Percentiles rank a stretch among this genome's conserved stretches.
Conservation (phyloP, 225 moss, liverwort and hornwort species). For the Polytrichum formosum region DNA sequence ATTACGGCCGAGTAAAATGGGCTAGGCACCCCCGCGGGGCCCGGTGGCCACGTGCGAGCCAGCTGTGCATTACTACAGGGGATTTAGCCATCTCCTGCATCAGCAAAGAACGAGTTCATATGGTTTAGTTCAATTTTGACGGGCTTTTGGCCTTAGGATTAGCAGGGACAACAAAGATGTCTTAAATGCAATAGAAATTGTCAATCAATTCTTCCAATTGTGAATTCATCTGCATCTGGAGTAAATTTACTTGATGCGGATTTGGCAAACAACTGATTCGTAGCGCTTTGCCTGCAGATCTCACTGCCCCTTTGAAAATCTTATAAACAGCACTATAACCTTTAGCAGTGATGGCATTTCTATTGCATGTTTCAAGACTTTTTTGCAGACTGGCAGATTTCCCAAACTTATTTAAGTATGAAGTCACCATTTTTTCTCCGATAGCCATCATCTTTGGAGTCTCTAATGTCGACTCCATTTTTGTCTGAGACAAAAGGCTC, state of each 20-base stretch:
- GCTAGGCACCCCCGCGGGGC: no score
- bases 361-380: not conserved
- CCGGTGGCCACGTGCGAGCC: no score
- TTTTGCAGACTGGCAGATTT: not conserved
- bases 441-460: no score
- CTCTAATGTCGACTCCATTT: no score
- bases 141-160: not conserved
- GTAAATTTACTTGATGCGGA: no score
- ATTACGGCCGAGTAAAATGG: no score
- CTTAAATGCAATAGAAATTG: not conserved
- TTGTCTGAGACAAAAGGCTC: not conserved
- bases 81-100: no score
- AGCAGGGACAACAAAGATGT: no score
- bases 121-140: not conserved
- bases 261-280: not conserved
- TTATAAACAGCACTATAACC: not conserved
- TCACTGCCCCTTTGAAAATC: not conserved
- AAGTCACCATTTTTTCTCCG: not conserved
- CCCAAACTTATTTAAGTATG: not conserved
- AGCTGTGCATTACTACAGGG: no score
- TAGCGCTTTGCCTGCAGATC: not conserved
- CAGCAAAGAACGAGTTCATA: not conserved
- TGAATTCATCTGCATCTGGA: not conserved
- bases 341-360: not conserved
- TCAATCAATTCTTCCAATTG: not conserved